phyloP scores from a whole-genome alignment of 2,329 filamentous ascomycete genomes.

The Epichloe typhina region DNA sequence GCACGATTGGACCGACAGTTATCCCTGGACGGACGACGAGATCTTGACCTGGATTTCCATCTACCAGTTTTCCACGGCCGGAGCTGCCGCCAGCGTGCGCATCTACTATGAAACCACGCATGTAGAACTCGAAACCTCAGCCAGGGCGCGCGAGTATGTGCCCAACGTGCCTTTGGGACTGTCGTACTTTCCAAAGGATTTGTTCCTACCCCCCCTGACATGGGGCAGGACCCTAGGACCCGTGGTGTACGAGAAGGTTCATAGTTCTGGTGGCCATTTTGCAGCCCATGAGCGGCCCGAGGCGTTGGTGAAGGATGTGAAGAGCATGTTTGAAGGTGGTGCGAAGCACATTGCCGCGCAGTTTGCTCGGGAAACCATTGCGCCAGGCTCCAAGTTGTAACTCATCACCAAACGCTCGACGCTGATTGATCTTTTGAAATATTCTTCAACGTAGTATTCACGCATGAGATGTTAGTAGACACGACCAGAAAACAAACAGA shows the following conservation, averaged over 20 bases:
- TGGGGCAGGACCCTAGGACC: conserved; percentile 47
- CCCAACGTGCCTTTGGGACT: conserved; percentile 30
- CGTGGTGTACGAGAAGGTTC: conserved; percentile 41
- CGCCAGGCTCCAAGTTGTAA: neutral
- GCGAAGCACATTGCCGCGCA: conserved; percentile 1
- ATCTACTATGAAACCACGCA: conserved; percentile 61
- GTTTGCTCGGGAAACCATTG: neutral
- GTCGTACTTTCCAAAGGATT: conserved; percentile 44
- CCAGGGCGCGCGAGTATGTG: conserved; percentile 14
- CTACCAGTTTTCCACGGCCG: conserved; percentile 57
- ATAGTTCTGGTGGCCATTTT: conserved; percentile 46
- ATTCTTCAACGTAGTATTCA: too few species aligned
- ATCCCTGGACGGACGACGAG: conserved; percentile 65
- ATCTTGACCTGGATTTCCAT: conserved; percentile 62
- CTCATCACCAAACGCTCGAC: too few species aligned
- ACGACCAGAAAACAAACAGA: too few species aligned
- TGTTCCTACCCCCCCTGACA: conserved; percentile 38
- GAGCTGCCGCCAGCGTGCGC: conserved; percentile 50
- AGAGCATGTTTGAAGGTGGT: conserved; percentile 38
- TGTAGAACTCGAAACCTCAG: conserved; percentile 11
- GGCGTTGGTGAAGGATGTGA: conserved; percentile 37
- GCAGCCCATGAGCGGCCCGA: conserved; percentile 45
- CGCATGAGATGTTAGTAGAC: too few species aligned
- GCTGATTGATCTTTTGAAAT: too few species aligned
- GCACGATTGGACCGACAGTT: conserved; percentile 60